Evolutionary conservation across 1,139 yeast genomes (phyloP).

Genomic region (Maudiozyma humilis): DNA sequence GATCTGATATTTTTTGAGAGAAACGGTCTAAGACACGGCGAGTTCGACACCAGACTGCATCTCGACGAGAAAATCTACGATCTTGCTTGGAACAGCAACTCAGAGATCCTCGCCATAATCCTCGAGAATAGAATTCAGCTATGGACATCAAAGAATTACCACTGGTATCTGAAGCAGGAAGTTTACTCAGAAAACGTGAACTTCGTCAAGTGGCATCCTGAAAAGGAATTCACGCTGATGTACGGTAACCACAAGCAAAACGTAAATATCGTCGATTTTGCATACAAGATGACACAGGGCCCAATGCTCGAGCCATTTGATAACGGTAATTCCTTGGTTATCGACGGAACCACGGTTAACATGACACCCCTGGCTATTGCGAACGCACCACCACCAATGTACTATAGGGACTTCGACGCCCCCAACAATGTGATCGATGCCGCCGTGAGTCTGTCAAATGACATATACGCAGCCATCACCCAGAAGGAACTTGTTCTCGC

Average conservation of each 20-base stretch:
- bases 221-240: constrained; percentile 69
- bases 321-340: constrained; percentile 68
- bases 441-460: constrained; percentile 57
- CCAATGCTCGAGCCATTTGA: constrained; percentile 62
- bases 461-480: constrained; percentile 49
- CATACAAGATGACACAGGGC: constrained; percentile 58
- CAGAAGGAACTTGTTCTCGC: constrained; percentile 38
- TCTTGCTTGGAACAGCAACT: constrained; percentile 74
- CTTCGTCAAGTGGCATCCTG: constrained; percentile 79
- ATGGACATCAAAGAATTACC: constrained; percentile 90
- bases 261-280: constrained; percentile 61
- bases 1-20: constrained; percentile 76
- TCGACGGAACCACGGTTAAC: constrained; percentile 68
- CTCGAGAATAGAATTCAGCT: constrained; percentile 57
- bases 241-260: constrained; percentile 42
- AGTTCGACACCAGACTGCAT: constrained; percentile 63
- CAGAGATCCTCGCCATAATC: constrained; percentile 69
- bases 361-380: constrained; percentile 80
- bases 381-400: constrained; percentile 91
- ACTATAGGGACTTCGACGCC: constrained; percentile 57
- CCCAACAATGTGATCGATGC: constrained; percentile 50
- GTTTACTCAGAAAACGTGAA: constrained; percentile 37
- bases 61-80: constrained; percentile 41
- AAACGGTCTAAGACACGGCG: constrained; percentile 89
- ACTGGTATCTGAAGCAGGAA: constrained; percentile 90